A percentile compares a stretch with the other conserved stretches of the same genome.
Conservation (phyloP, 176 grass and related monocot species). For the Guadua angustifolia region DNA sequence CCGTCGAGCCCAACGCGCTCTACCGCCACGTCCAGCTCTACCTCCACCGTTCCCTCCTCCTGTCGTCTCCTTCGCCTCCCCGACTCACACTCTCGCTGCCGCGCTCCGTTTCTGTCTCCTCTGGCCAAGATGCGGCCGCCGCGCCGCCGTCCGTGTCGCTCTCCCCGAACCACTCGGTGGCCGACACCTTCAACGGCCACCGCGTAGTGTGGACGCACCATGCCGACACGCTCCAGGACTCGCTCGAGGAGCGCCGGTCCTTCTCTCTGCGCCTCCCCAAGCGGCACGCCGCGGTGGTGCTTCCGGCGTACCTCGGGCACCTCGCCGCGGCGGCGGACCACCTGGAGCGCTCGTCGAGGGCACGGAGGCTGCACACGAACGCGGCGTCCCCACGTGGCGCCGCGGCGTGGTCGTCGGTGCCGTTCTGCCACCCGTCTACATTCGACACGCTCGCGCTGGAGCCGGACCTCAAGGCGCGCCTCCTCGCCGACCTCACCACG, state of each 20-base stretch:
- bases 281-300: constrained; percentile 64
- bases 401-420: constrained; percentile 75
- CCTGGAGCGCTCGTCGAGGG: constrained; percentile 79
- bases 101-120: constrained; percentile 39
- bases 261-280: constrained; percentile 95
- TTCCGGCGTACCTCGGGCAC: constrained; percentile 76
- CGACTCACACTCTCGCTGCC: constrained; percentile 83
- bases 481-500: constrained; percentile 73
- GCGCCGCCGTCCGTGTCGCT: constrained; percentile 67
- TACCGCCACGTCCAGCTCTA: constrained; percentile 95
- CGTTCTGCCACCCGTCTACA: constrained; percentile 86
- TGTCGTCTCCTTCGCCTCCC: constrained; percentile 59
- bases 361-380: constrained; percentile 81
- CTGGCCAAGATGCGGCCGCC: neutral
- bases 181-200: constrained; percentile 76
- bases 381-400: constrained; percentile 48
- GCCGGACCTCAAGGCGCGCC: constrained; percentile 61
- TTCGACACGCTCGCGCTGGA: constrained; percentile 94
- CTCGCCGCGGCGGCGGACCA: constrained; percentile 63
- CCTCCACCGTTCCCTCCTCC: constrained; percentile 86
- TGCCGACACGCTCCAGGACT: constrained; percentile 92
- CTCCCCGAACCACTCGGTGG: constrained; percentile 86
- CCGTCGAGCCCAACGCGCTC: constrained; percentile 88
- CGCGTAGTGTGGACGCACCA: constrained; percentile 81
- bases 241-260: constrained; percentile 83